These are phyloP conservation scores for Solanum lycopersicoides DNA, from an alignment of 257 asterid species.

Conservation along the genomic window DNA sequence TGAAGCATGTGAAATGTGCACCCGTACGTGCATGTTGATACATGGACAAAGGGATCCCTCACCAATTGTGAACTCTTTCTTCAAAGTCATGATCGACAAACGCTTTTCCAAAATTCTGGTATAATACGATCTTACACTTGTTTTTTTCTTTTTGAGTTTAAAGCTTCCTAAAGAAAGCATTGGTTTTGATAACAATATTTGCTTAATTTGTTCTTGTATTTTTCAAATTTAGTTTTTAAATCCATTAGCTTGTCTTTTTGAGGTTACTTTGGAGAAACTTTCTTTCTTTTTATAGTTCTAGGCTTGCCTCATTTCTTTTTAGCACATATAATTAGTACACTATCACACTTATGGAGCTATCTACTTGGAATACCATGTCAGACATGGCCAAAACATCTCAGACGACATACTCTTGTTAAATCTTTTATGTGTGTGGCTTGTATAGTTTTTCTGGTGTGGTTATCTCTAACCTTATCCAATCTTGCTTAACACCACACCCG, in stretches of 20 bases:
- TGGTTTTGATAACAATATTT: neutral
- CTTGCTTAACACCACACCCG: neutral
- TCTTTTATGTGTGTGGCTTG: neutral
- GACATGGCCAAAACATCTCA: neutral
- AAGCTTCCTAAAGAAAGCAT: neutral
- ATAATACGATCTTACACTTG: neutral
- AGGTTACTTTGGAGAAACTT: neutral
- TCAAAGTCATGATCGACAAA: slow-evolving; percentile 17
- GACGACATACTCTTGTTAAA: neutral
- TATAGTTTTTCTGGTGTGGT: neutral
- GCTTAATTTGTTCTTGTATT: neutral
- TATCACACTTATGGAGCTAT: neutral
- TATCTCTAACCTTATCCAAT: neutral
- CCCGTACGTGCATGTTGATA: slow-evolving; percentile 2
- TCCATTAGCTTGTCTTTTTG: neutral
- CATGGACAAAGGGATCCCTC: slow-evolving; percentile 1
- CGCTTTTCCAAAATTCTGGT: slow-evolving; percentile 17
- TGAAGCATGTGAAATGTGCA: slow-evolving; percentile 11
- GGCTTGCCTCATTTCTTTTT: neutral
- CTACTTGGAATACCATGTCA: neutral
- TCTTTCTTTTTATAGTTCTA: neutral
- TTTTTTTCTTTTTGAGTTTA: neutral
- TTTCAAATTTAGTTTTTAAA: neutral
- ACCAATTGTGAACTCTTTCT: slow-evolving; percentile 9
- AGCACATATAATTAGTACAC: neutral